Evolutionary conservation across 345 rosid species (phyloP).

Genomic region (Anastatica hierochuntica): DNA sequence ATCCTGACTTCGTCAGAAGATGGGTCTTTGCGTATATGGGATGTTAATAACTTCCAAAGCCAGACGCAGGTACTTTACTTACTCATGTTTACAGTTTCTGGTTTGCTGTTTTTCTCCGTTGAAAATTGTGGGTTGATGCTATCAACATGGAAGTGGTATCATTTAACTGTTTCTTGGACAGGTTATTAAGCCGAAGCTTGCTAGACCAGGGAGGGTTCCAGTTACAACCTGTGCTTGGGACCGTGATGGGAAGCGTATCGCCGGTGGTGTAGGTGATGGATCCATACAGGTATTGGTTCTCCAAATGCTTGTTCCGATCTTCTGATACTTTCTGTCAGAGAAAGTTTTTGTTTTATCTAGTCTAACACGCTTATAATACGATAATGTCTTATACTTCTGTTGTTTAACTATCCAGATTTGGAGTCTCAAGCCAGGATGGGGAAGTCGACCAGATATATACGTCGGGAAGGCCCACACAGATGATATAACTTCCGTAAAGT

Average conservation of each 20-base stretch:
- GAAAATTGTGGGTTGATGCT: no score
- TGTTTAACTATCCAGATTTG: constrained; percentile 46
- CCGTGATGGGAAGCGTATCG: constrained; percentile 80
- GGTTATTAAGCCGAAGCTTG: constrained; percentile 98
- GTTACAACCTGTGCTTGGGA: constrained; percentile 96
- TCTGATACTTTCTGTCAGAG: neutral
- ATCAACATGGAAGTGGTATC: constrained; percentile 3
- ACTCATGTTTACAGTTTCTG: neutral
- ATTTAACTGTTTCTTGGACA: constrained; percentile 23
- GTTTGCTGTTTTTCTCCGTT: neutral
- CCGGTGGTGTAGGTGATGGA: constrained; percentile 91
- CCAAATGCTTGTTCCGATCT: neutral
- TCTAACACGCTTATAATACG: neutral
- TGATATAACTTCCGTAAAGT: constrained; percentile 81
- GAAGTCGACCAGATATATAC: constrained; percentile 85
- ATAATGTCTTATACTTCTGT: neutral
- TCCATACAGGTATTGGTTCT: constrained; percentile 67
- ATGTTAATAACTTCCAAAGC: constrained; percentile 87
- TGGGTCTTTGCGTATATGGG: constrained; percentile 94
- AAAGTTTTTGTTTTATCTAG: constrained; percentile 5
- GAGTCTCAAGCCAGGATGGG: constrained; percentile 98
- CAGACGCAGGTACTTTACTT: constrained; percentile 62
- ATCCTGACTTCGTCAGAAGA: constrained; percentile 93
- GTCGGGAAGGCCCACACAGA: constrained; percentile 81
- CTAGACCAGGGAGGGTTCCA: constrained; percentile 93